Conservation (phyloP, 2,329 filamentous ascomycete species). For the Fusarium acutatum region DNA sequence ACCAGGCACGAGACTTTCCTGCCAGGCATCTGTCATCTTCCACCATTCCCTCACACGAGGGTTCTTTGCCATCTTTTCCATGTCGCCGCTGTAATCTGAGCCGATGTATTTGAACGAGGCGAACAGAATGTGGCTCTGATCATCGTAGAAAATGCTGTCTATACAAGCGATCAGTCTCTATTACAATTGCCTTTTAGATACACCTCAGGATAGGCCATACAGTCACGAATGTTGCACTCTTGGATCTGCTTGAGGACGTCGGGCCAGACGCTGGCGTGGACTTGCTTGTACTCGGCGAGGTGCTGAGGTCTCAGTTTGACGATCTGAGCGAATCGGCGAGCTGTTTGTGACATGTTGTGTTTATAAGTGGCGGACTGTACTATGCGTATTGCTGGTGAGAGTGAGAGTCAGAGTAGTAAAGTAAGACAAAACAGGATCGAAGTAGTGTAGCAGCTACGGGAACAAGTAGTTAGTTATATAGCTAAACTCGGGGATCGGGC, state of each 20-base stretch:
- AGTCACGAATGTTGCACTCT: constrained; percentile 78
- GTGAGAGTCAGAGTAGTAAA: not conserved
- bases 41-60: constrained; percentile 81
- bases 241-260: constrained; percentile 80
- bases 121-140: constrained; percentile 70
- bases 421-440: not conserved
- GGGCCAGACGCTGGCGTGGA: constrained; percentile 79
- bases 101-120: constrained; percentile 84
- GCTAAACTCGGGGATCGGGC: constrained; percentile 26
- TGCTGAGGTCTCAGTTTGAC: constrained; percentile 74
- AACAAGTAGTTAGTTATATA: constrained; percentile 7
- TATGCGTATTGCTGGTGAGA: not conserved
- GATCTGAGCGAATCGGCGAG: constrained; percentile 73
- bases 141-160: constrained; percentile 80
- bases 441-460: not conserved
- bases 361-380: not conserved
- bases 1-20: constrained; percentile 70
- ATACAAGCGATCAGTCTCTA: not conserved
- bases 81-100: constrained; percentile 75
- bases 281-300: constrained; percentile 75
- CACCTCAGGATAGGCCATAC: constrained; percentile 49
- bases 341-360: constrained; percentile 46
- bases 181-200: not conserved
- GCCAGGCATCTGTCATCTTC: constrained; percentile 80
- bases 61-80: constrained; percentile 78